Base-by-base conservation (phyloP, 139 green algal species). In the Chlamydomonas urium region DNA sequence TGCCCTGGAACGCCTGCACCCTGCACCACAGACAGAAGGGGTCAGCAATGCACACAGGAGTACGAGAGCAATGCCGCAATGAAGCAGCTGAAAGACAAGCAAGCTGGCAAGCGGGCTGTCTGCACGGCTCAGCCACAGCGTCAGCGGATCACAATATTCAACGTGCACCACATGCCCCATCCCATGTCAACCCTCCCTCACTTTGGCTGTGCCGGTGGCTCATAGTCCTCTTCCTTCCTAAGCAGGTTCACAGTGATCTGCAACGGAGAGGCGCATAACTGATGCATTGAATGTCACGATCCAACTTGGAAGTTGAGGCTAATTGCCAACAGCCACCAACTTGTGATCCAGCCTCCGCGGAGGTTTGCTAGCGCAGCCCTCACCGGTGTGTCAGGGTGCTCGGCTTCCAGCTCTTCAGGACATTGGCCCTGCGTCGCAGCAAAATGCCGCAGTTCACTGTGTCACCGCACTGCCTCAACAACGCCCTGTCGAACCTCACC, bases 231-330 rank as follows among this genome's bases (percentile, higher is more conserved):
- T 34, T 92, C 87, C 4, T 83, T 86, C 3, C 88, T 77, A 45
- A 97, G 70, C 72, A 97, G 76, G 76, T 96, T 96, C n/a, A 97
- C 90, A 19, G 81, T 86, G 1, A 97, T 80, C 35, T 83, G 38
- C 63, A 33, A 26, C 21, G 10, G 19, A 21, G 26, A 63, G 24
- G 10, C 21, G 29, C 17, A 56, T 56, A 17, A 56, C 45, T 21
- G 21, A 21, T 21, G 21, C 21, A 21, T 56, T 26, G 45, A 56
- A 17, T 56, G 17, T 26, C 17, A 56, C 21, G 17, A 56, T 21
- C 45, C 17, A 21, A 56, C 45, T 56, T 26, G 45, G 17, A 56
- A 26, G 45, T 21, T 26, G 45, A 56, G 17, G 17, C 45, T 26
- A 21, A 56, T 56, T 21, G 21, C 45, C 45, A 56, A 21, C 45